Base-by-base conservation (phyloP, 192 early-diverging fungal genomes). In the Entomortierella parvispora region DNA sequence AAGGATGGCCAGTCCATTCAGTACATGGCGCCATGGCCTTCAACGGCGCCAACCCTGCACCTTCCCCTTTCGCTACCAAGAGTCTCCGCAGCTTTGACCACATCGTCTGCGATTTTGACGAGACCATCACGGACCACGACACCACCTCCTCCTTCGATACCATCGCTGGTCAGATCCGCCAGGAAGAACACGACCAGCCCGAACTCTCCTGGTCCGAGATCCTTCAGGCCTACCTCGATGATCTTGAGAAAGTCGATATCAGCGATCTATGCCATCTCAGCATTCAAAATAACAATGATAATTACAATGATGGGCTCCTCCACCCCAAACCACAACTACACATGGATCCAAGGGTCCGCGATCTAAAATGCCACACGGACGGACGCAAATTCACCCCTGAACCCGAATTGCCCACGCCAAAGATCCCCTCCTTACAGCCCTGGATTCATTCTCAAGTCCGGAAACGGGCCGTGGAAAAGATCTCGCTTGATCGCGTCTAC, bases 111-210 rank as follows among this genome's bases (percentile, higher is more conserved):
- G 74, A 77, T 51, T 77, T 77, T 66, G 74, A 77, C 61, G 74
- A 77, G 48, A 77, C 74, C 31, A 77, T 77, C 18, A 77, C 74
- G 2, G 55, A 63, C 37, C 74, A 77, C 20, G 74, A 77, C 43
- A 77, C 74, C n/a, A 77, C 74, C 12, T 77, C 74, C 0, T 77
- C 74, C 18, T 77, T 77, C 20, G 74, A 77, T n/a, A 66, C 52
- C 1, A 25, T 77, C 8, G 74, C 74, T 1, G 26, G 45, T 18
- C 45, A 63, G 23, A 56, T 68, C n/a, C 52, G 74, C 0, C 29
- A 58, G 0, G 66, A 50, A 5, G 33, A 58, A 15, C 53, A 56
- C 50, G 23, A 40, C 18, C 48, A 58, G 9, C 74, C 74, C 7
- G 32, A 77, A 18, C 31, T 77, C 60, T 37, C 65, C 3, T 77